Conservation (phyloP, 2,329 filamentous ascomycete species). For the Polytolypa hystricis region DNA sequence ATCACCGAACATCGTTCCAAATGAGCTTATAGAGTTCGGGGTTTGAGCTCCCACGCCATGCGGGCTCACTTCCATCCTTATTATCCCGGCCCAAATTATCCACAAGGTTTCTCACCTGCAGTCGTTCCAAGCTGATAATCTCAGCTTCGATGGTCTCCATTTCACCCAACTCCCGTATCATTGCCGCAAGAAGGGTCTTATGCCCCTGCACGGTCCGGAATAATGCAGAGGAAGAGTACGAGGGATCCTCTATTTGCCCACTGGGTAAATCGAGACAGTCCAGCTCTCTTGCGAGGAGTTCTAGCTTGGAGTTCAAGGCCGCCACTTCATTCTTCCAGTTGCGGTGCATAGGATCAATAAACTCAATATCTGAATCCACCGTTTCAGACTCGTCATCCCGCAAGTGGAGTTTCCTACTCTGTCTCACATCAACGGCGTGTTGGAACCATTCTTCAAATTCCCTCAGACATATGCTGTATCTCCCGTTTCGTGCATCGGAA, state of each 20-base stretch:
- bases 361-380: slow-evolving; percentile 11
- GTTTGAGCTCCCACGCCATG: too few species aligned
- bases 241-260: slow-evolving; percentile 4
- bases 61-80: neutral
- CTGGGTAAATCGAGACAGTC: slow-evolving; percentile 26
- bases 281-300: slow-evolving; percentile 25
- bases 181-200: slow-evolving; percentile 21
- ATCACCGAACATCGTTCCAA: too few species aligned
- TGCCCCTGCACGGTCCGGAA: slow-evolving; percentile 20
- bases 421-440: slow-evolving; percentile 18
- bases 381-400: slow-evolving; percentile 1
- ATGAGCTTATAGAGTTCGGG: too few species aligned
- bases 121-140: slow-evolving; percentile 23
- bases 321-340: slow-evolving; percentile 26
- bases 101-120: slow-evolving; percentile 22
- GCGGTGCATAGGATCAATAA: slow-evolving; percentile 25
- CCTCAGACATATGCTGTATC: slow-evolving; percentile 20
- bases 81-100: slow-evolving; percentile 15
- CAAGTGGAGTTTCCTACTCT: slow-evolving; percentile 9
- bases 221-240: slow-evolving; percentile 20
- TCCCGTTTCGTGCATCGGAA: slow-evolving; percentile 16
- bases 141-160: slow-evolving; percentile 27
- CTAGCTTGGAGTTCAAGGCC: slow-evolving; percentile 22
- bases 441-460: slow-evolving; percentile 29
- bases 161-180: slow-evolving; percentile 27